Evolutionary conservation across 257 asterid species (phyloP), one percentile per base, ranked within the genome.

Genomic region (Euphrasia confusa): DNA sequence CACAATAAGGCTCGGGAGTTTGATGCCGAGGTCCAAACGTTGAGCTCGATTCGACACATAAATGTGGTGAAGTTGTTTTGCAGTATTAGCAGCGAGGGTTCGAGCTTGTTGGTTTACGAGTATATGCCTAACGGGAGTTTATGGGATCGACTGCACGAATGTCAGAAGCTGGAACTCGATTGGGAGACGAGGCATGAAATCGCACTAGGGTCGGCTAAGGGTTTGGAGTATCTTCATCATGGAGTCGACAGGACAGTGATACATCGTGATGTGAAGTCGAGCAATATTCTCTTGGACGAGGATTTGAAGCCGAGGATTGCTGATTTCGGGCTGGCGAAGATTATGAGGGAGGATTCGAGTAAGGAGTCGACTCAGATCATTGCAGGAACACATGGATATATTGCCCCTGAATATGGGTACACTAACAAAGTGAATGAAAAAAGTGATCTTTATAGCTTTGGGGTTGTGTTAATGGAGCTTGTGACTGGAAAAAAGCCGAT

Each of bases 391-490:
- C 90, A 78, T 55, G 98, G 98, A 17, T 92, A 92, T 21, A 92
- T 92, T 10, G 98, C 98, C 60, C 98, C 98, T 5, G 99, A 92
- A 63, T 92, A 89, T 32, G 99, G 81, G 0, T 92, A 89, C 63
- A 76, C 89, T 1, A 76, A 71, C 59, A 92, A 81, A 59, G 93
- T 92, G 77, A 75, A 75, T 7, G 97, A 92, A 70, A 92, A 89
- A 82, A 83, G 95, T 33, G 99, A 92, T 45, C 78, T 92, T 2
- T 92, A 92, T 58, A 92, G 99, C 69, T 92, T 83, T 3, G 99
- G 99, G 2, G 97, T 92, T 0, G 99, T 92, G 2, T 72, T 92
- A 40, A 84, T 92, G 97, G 99, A 92, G 86, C 87, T 92, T 0
- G 85, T 89, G 69, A 84, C 96, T 4, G 90, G 97, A 21, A 86